These are phyloP conservation scores for Ophiosphaerella narmari DNA, from an alignment of 2,329 filamentous ascomycete genomes.

Conservation along the genomic window DNA sequence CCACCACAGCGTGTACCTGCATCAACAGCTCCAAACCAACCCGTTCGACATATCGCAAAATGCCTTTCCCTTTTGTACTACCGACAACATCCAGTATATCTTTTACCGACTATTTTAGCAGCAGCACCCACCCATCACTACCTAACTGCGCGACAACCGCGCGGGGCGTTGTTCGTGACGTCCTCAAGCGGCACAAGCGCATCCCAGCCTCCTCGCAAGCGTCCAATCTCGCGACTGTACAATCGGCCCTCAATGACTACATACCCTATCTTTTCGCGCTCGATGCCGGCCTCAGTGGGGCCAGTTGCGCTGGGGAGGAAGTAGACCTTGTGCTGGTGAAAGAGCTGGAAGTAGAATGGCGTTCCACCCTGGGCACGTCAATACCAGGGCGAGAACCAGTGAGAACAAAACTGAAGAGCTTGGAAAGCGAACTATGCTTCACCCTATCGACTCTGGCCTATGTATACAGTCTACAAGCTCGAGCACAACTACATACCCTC, in stretches of 20 bases:
- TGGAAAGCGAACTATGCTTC: slow-evolving; percentile 86
- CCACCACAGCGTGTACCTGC: slow-evolving; percentile 34
- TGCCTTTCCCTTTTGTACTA: slow-evolving; percentile 88
- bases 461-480: slow-evolving; percentile 72
- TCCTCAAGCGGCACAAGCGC: slow-evolving; percentile 87
- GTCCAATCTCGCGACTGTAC: slow-evolving; percentile 70
- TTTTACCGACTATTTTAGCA: slow-evolving; percentile 76
- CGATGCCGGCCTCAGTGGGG: slow-evolving; percentile 69
- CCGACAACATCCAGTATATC: slow-evolving; percentile 89
- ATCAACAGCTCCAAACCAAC: slow-evolving; percentile 19
- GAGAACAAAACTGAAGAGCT: slow-evolving; percentile 70
- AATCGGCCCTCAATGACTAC: slow-evolving; percentile 74
- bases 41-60: slow-evolving; percentile 47
- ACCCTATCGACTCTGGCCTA: slow-evolving; percentile 76
- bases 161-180: slow-evolving; percentile 79
- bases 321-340: slow-evolving; percentile 71
- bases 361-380: slow-evolving; percentile 73
- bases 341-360: slow-evolving; percentile 76
- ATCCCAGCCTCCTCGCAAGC: slow-evolving; percentile 73
- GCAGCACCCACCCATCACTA: slow-evolving; percentile 85
- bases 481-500: slow-evolving; percentile 72
- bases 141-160: slow-evolving; percentile 81
- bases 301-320: slow-evolving; percentile 61
- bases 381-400: slow-evolving; percentile 62
- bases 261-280: slow-evolving; percentile 82